Evolutionary conservation across 2,329 filamentous ascomycete genomes (phyloP).

Genomic region (Aspergillus brasiliensis): DNA sequence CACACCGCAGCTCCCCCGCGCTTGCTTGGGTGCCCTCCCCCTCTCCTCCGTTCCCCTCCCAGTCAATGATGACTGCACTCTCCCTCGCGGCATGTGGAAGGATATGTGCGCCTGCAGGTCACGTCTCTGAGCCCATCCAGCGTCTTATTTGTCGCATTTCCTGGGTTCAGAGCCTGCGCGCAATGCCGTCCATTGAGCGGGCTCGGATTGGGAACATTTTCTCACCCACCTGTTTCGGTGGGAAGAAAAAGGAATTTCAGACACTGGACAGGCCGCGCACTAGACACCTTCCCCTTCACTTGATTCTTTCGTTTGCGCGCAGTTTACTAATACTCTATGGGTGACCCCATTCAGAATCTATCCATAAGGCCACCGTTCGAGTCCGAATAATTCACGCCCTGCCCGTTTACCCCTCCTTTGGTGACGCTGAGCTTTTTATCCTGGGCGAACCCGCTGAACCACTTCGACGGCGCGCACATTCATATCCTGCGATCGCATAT

Average conservation of each 20-base stretch:
- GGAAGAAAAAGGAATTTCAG: neutral
- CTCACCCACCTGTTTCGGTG: neutral
- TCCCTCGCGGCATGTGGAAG: neutral
- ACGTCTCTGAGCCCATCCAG: neutral
- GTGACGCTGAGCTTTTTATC: neutral
- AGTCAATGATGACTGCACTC: constrained; percentile 13
- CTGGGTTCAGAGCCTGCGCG: neutral
- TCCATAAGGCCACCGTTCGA: neutral
- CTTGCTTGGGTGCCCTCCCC: neutral
- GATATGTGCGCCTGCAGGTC: neutral
- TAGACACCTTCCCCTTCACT: neutral
- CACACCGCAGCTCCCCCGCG: constrained; percentile 10
- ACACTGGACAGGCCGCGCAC: neutral
- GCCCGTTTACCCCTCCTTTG: neutral
- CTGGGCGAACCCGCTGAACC: constrained; percentile 3
- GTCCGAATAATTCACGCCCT: neutral
- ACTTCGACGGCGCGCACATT: neutral
- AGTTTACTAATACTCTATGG: neutral
- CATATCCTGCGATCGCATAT: neutral
- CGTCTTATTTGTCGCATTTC: neutral
- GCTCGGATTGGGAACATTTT: neutral
- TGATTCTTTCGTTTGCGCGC: neutral
- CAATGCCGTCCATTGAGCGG: neutral
- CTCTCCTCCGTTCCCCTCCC: neutral
- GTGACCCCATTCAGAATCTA: constrained; percentile 1